These are phyloP conservation scores for Eragrostis tef DNA, from an alignment of 202 grass and related monocot species.

Conservation along the genomic window DNA sequence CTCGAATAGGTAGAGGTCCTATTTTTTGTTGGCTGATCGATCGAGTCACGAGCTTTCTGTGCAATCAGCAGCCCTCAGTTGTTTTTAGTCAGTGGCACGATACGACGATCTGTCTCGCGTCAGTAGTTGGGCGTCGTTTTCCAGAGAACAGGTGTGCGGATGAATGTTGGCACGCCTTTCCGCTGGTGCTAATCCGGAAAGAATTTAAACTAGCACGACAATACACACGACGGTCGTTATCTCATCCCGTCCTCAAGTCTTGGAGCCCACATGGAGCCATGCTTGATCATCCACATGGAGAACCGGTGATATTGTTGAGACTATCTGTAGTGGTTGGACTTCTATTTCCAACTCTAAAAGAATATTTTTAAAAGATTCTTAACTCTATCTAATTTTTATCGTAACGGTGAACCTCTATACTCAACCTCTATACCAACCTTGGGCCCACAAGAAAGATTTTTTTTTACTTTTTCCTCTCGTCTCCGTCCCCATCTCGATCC, in stretches of 20 bases:
- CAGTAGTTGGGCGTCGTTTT: constrained; percentile 27
- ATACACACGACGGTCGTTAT: not conserved
- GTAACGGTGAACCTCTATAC: no score
- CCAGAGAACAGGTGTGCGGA: not conserved
- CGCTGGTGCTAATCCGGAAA: not conserved
- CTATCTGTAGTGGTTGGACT: no score
- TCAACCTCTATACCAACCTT: no score
- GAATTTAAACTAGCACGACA: not conserved
- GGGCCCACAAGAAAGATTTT: no score
- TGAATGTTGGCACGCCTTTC: not conserved
- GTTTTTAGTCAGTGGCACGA: not conserved
- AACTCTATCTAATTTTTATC: no score
- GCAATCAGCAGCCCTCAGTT: constrained; percentile 13
- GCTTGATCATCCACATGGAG: not conserved
- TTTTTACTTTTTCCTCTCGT: no score
- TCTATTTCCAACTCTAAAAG: no score
- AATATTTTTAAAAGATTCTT: no score
- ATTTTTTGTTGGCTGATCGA: not conserved
- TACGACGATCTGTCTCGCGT: not conserved
- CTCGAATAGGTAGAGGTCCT: not conserved
- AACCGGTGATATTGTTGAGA: not conserved
- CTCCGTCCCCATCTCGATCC: no score
- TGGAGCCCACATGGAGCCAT: not conserved
- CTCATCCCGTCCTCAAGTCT: not conserved
- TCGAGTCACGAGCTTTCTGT: constrained; percentile 8